Base-by-base conservation (phyloP, 169 alveolate species). In the Babesia caballi region DNA sequence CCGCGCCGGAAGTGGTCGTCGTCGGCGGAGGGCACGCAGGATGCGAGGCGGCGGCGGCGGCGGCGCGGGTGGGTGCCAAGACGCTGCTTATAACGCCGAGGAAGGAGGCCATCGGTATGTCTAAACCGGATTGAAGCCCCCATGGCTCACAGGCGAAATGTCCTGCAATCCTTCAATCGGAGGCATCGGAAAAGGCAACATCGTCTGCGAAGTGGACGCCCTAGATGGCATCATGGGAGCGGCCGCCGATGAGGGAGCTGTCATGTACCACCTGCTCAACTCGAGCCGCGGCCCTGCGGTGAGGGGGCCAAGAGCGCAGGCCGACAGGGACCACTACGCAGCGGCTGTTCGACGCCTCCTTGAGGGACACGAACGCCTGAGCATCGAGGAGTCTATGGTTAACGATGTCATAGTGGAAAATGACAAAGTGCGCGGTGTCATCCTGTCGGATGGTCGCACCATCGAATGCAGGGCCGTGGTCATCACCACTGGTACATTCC, bases 11-110 rank as follows among this genome's bases (percentile, higher is more conserved):
- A 51, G 97, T 94, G 47, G 70, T 91, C 19, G 96, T 95, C n/a
- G 85, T 95, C 23, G 98, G 98, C 14, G 98, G 97, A 7, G 98
- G 98, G 21, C 98, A 95, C 68, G 92, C 96, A 8, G 98, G 98
- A 23, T 83, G 94, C 66, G 98, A 95, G 74, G 97, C 98, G 14
- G 97, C 97, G 11, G 77, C 85, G 36, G 97, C 96, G 12, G 67
- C 97, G 19, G 94, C 97, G 38, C 91, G 95, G 38, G 65, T 90
- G 15, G 96, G 95, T 7, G 97, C 95, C 0, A 76, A 91, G 41
- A 93, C 97, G 3, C 38, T 91, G 23, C 80, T 94, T 25, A 80
- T 94, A 40, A 94, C 97, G 6, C 88, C 93, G 52, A 82, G 90
- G 33, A 49, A 50, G 52, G 60, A 56, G 2, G 85, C 94, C 15